Base-by-base conservation (phyloP, 345 rosid genomes). In the Pistacia atlantica region DNA sequence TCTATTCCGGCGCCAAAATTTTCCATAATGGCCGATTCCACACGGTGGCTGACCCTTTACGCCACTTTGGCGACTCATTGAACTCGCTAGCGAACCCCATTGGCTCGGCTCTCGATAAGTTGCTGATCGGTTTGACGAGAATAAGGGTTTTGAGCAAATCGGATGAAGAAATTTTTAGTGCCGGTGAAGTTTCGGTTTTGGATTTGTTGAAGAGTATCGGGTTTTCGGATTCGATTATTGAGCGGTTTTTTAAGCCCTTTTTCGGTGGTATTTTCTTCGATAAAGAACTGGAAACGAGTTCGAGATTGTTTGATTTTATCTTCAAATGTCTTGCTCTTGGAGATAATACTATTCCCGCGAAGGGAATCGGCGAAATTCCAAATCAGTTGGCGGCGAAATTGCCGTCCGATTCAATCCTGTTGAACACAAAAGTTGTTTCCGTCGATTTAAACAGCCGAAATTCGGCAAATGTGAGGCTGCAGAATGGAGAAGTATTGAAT, bases 311-410 rank as follows among this genome's bases (percentile, higher is more conserved):
- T 77, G 82, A 93, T 82, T 95, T 95, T 52, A 72, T 95, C 18
- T 95, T 95, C 89, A 89, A 91, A 79, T 91, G 95, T 80, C 97
- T 95, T 4, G 95, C 97, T 62, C 97, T 95, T 10, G 98, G 98
- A 16, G 90, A 93, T 16, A 95, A 91, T 67, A 87, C 97, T 9
- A 90, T 95, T 65, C 98, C 98, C 0, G 90, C 92, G 3, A 81
- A 77, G 68, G 98, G 98, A 60, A 95, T 95, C 13, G 89, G 93
- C 11, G 94, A 91, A 63, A 91, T 93, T 58, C 90, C 97, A 0
- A 76, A 83, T 28, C 97, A 95, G 69, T 20, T 95, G 69, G 95
- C 93, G 0, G 78, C 79, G 0, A 89, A 88, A 70, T 68, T 95
- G 73, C 93, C 98, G 0, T 57, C 88, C 12, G 76, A 74, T 64